These are phyloP conservation scores for Aureobasidium subglaciale DNA, from an alignment of 2,329 filamentous ascomycete genomes.

Conservation along the genomic window DNA sequence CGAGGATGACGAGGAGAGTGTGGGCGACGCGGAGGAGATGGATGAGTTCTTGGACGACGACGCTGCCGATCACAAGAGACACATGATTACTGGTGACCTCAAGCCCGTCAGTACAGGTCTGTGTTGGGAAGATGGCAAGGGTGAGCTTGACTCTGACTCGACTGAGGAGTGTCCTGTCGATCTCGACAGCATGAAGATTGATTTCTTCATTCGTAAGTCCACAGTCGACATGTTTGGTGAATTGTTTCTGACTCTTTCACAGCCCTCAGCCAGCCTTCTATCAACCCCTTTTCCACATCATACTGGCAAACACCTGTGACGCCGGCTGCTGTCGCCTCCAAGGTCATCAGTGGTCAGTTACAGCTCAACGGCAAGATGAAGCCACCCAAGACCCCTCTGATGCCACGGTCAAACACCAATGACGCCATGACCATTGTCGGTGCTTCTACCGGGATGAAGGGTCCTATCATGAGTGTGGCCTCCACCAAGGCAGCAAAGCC, in stretches of 20 bases:
- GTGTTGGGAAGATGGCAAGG: slow-evolving; percentile 65
- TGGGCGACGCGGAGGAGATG: slow-evolving; percentile 76
- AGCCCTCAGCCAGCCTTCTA: slow-evolving; percentile 47
- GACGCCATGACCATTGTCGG: slow-evolving; percentile 22
- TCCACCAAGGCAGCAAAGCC: slow-evolving; percentile 31
- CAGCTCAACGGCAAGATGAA: slow-evolving; percentile 27
- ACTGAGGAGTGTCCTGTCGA: slow-evolving; percentile 7
- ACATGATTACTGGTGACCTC: slow-evolving; percentile 58
- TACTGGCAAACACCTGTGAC: slow-evolving; percentile 58
- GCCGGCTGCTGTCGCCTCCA: not conserved
- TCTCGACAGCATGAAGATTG: slow-evolving; percentile 42
- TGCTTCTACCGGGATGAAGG: slow-evolving; percentile 26
- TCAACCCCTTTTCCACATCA: slow-evolving; percentile 75
- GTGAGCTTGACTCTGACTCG: not conserved
- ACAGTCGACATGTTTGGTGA: not conserved
- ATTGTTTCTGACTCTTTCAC: slow-evolving; percentile 2
- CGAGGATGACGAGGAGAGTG: slow-evolving; percentile 62
- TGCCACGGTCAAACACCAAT: slow-evolving; percentile 30
- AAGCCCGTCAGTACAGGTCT: slow-evolving; percentile 73
- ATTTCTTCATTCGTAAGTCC: slow-evolving; percentile 49
- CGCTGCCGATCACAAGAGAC: slow-evolving; percentile 44
- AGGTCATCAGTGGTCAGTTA: slow-evolving; percentile 11
- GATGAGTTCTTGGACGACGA: slow-evolving; percentile 84
- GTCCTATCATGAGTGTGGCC: slow-evolving; percentile 27
- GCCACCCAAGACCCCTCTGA: slow-evolving; percentile 37